Base-by-base conservation (phyloP, 495 filamentous ascomycete genomes). In the Penicillium steckii region DNA sequence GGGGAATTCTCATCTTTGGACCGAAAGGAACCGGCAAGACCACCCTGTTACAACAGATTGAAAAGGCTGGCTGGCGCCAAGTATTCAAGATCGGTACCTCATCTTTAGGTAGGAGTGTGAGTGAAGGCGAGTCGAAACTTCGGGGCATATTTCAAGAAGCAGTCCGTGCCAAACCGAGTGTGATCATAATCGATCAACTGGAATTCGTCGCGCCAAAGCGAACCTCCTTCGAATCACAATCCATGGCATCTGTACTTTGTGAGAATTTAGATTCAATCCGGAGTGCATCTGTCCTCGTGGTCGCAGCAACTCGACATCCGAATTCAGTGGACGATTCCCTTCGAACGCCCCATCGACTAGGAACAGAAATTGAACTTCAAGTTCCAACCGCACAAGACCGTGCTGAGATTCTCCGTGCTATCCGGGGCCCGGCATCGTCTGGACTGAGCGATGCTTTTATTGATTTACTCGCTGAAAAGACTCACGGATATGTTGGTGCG, bases 11-110 rank as follows among this genome's bases (percentile, higher is more conserved):
- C 52, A 74, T 98, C 37, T 83, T 94, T 71, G 90, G 94, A 38
- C 82, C 88, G 44, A 83, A 88, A 57, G 87, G 94, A 52, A 94
- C 87, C 0, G 91, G 91, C 2, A 96, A 95, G 66, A 85, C 82
- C 13, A 72, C 85, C 50, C 71, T 95, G 12, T 68, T 96, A 2
- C 62, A 83, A 23, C 79, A 80, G 45, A 79, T 95, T n/a, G 77
- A 80, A 17, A 68, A 70, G n/a, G 80, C 82, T 8, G 79, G 82
- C 48, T 95, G 87, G 87, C 82, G 80, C 17, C 82, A 79, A 50
- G 79, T 88, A 5, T 78, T 86, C 44, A 75, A 70, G 22, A 75
- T 95, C 29, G 75, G 79, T 32, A 76, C 72, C 24, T 78, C 83
- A 47, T 81, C 81, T 47, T 66, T 83, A 8, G 60, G 66, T 7